Evolutionary conservation across 352 stramenopile genomes (phyloP).

Genomic region (Aphanomyces stellatus): DNA sequence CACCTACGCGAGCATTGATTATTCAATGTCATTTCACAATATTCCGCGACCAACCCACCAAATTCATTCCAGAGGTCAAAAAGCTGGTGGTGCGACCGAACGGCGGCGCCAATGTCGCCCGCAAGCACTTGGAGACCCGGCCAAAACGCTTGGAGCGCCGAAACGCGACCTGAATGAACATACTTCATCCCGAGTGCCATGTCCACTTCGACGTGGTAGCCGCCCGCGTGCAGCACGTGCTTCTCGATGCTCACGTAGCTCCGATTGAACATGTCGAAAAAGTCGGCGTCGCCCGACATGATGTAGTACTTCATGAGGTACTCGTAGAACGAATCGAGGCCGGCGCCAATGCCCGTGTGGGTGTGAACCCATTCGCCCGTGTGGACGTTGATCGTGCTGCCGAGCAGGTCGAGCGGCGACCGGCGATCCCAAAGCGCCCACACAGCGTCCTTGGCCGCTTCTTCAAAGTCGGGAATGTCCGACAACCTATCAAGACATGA

Average conservation of each 20-base stretch:
- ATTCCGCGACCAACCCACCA: background rate
- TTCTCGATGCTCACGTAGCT: conserved; percentile 72
- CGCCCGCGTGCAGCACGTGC: conserved; percentile 54
- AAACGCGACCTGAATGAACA: conserved; percentile 56
- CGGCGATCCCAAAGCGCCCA: conserved; percentile 68
- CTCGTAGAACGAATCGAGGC: conserved; percentile 97
- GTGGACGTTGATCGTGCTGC: conserved; percentile 91
- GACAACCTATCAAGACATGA: conserved; percentile 26
- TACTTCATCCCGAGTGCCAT: conserved; percentile 62
- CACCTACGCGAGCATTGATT: conserved; percentile 26
- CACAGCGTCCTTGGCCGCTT: conserved; percentile 47
- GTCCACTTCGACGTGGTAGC: conserved; percentile 80
- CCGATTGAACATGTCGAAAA: conserved; percentile 89
- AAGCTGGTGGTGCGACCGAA: conserved; percentile 88
- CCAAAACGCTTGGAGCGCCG: conserved; percentile 94
- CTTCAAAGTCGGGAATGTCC: conserved; percentile 46
- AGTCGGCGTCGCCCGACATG: conserved; percentile 87
- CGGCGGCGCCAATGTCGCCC: conserved; percentile 86
- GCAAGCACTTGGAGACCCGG: conserved; percentile 92
- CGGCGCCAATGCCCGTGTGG: conserved; percentile 83
- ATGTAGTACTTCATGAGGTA: conserved; percentile 97
- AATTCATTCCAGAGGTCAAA: conserved; percentile 94
- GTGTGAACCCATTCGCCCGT: conserved; percentile 77
- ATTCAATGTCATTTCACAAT: no score
- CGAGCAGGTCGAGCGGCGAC: conserved; percentile 85